Evolutionary conservation across 2,329 filamentous ascomycete species (phyloP), one percentile per base, ranked within the genome.

Genomic region (Daldinia sp.): DNA sequence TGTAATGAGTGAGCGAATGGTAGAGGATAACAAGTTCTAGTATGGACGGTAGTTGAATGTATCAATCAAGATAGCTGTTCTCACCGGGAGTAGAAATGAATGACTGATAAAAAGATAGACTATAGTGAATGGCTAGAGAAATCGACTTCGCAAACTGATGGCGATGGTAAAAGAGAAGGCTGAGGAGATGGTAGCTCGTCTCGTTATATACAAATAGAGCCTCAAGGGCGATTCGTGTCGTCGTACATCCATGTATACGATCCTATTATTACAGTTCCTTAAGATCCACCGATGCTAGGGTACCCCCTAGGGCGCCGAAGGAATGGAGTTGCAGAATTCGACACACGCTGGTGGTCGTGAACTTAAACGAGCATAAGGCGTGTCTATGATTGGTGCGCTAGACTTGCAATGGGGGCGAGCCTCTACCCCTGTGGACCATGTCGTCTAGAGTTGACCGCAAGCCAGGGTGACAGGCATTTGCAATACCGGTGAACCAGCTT

Each of bases 51-150:
- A 65, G 34, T 27, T 35, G 30, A 63, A 61, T 37, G 48, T 64
- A 70, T 68, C 65, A 57, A 65, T 71, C 67, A 66, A 70, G 68
- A 72, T 68, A 63, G 39, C 61, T 66, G 54, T 62, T 72, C 71
- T 72, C 71, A 71, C 71, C 70, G 47, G 70, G 71, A 71, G 70
- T 21, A 35, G 54, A 62, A 71, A 68, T 63, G 67, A 70, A 60
- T 55, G 67, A 62, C 61, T 66, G 45, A 25, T 29, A 19, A 64
- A 71, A 68, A 65, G 61, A 68, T 61, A 62, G 66, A 69, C 60
- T 9, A 63, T 7, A 63, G 64, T 47, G 58, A 67, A 67, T 66
- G 57, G 35, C 34, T 69, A 64, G 8, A 63, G 59, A 66, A 67
- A 45, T 64, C 60, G 61, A 70, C 62, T 69, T 68, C 60, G 61